Base-by-base conservation (phyloP, 768 basidiomycete genomes). In the Kwoniella dendrophila region DNA sequence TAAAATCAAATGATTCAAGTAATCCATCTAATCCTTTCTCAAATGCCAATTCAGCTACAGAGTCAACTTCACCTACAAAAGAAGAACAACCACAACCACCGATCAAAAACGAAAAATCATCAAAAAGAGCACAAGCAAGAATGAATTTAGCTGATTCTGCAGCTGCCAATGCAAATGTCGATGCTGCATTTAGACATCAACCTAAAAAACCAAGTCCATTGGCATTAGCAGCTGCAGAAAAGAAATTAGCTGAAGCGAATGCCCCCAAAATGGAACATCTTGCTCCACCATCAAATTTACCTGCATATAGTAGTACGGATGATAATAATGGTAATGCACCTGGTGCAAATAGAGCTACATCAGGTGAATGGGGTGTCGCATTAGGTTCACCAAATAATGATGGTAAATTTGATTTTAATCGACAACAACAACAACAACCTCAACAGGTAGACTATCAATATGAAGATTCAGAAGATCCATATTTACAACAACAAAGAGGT, bases 361-460 rank as follows among this genome's bases (percentile, higher is more conserved):
- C 71, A 14, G 73, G 73, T 18, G 69, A 72, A 59, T 75, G 73
- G 73, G 71, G 71, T 1, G 71, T 75, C 3, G 71, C 73, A 5
- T 52, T 69, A 11, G 71, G 71, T 12, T 67, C 66, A 18, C 65
- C 71, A 22, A 62, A 54, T 43, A 24, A 63, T 22, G 68, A 72
- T 47, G 56, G 56, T 10, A 30, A 40, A 1, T 64, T 62, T 45
- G 26, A 34, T 27, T 27, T 33, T 16, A 49, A 59, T 14, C 52
- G 36, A 38, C 57, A 64, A 45, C 40, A 45, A n/a, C 45, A 45
- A 16, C 47, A 60, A n/a, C 24, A 52, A 22, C 38, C 57, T 12
- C 27, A 59, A 30, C 57, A 65, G 47, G 27, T 11, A 22, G 29
- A 32, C 14, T 18, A 45, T 24, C 34, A 48, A 36, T 40, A 49